These are phyloP conservation scores for Stachybotrys chartarum DNA, from an alignment of 2,329 filamentous ascomycete genomes.

Conservation along the genomic window DNA sequence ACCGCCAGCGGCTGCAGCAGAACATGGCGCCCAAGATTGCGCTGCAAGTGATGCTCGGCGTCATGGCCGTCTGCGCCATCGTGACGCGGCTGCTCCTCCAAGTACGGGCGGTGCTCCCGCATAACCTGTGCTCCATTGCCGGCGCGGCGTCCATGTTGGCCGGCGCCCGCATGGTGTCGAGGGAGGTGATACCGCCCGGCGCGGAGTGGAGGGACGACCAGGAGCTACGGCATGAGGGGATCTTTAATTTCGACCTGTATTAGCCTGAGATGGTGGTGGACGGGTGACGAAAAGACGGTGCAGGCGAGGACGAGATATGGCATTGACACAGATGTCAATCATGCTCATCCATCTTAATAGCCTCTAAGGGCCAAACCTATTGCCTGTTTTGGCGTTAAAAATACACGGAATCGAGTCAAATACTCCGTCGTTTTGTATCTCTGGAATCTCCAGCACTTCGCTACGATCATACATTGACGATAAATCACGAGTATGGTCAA, in stretches of 20 bases:
- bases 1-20: conserved; percentile 12
- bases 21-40: conserved; percentile 17
- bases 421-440: too few relatives aligned
- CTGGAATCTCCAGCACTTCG: too few relatives aligned
- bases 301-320: neutral
- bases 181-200: conserved; percentile 11
- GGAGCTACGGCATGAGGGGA: conserved; percentile 8
- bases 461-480: too few relatives aligned
- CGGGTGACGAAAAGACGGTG: neutral
- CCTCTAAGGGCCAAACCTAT: neutral
- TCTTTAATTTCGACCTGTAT: conserved; percentile 8
- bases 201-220: conserved; percentile 16
- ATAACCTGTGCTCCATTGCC: conserved; percentile 21
- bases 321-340: neutral
- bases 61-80: conserved; percentile 17
- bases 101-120: conserved; percentile 14
- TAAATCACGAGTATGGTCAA: too few relatives aligned
- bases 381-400: neutral
- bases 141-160: conserved; percentile 18
- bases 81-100: conserved; percentile 14
- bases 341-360: neutral
- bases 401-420: too few relatives aligned
- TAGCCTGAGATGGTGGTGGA: conserved; percentile 32
- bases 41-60: conserved; percentile 18
- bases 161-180: conserved; percentile 15